These are phyloP conservation scores for Gracilariopsis chorda DNA, from an alignment of 23 red algal genomes.

Conservation along the genomic window DNA sequence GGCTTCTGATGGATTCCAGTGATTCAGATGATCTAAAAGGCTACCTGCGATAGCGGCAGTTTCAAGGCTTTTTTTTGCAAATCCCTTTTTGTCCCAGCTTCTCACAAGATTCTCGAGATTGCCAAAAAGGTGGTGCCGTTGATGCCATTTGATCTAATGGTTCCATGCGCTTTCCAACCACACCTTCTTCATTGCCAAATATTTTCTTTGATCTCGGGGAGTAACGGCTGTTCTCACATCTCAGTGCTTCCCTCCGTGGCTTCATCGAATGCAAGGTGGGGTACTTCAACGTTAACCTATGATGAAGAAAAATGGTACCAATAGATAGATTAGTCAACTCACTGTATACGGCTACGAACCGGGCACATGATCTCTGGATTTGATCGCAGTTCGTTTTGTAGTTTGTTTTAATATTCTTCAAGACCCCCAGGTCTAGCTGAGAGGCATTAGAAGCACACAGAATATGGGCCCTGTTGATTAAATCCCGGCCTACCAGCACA, in stretches of 20 bases:
- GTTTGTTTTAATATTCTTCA: slow-evolving; percentile 65
- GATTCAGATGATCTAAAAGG: slow-evolving; percentile 66
- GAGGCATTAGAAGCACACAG: slow-evolving; percentile 45
- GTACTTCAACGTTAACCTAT: slow-evolving; percentile 72
- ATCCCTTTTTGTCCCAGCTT: slow-evolving; percentile 45
- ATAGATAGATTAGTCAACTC: slow-evolving; percentile 65
- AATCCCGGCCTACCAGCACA: slow-evolving; percentile 51
- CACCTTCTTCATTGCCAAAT: not conserved
- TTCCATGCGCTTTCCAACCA: not conserved
- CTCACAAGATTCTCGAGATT: slow-evolving; percentile 56
- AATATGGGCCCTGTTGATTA: slow-evolving; percentile 64
- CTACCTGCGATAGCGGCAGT: slow-evolving; percentile 27
- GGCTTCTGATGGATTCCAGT: slow-evolving; percentile 52
- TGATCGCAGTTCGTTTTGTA: slow-evolving; percentile 46
- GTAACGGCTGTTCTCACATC: not conserved
- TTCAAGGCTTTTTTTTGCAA: not conserved
- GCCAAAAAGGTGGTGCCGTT: slow-evolving; percentile 60
- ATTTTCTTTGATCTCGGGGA: not conserved
- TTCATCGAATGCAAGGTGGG: slow-evolving; percentile 62
- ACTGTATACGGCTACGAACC: slow-evolving; percentile 65
- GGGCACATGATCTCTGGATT: slow-evolving; percentile 54
- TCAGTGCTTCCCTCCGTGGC: slow-evolving; percentile 18
- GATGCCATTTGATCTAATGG: slow-evolving; percentile 68
- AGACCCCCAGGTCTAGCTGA: slow-evolving; percentile 55
- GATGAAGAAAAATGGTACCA: slow-evolving; percentile 70